Conservation (phyloP, 345 rosid genomes). For the Moringa oleifera region DNA sequence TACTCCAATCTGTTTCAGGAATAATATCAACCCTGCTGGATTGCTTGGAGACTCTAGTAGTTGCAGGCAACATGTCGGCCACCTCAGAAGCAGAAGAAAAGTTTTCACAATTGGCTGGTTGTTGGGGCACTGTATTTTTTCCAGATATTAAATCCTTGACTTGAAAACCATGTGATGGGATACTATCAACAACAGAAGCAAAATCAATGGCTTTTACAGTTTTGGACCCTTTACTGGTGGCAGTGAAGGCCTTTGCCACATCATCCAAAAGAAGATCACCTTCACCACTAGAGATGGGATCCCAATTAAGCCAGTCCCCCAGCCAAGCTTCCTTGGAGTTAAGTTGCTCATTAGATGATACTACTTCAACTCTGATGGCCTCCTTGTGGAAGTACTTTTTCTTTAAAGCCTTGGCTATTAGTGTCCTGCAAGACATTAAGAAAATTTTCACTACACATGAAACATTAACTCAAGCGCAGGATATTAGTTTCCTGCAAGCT, state of each 20-base stretch:
- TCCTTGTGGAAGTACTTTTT: slow-evolving; percentile 72
- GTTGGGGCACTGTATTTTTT: slow-evolving; percentile 22
- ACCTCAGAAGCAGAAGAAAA: slow-evolving; percentile 11
- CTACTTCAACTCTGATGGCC: slow-evolving; percentile 54
- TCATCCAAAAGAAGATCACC: slow-evolving; percentile 82
- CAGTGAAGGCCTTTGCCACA: slow-evolving; percentile 47
- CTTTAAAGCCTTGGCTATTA: slow-evolving; percentile 56
- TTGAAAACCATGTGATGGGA: slow-evolving; percentile 46
- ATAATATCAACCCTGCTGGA: slow-evolving; percentile 5
- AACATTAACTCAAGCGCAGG: slow-evolving; percentile 5
- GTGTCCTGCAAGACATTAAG: slow-evolving; percentile 38
- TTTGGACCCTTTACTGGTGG: slow-evolving; percentile 29
- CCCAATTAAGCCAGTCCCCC: slow-evolving; percentile 67
- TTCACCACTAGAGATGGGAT: slow-evolving; percentile 80
- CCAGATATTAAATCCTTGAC: slow-evolving; percentile 35
- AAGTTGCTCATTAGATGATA: slow-evolving; percentile 31
- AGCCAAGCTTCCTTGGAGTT: slow-evolving; percentile 34
- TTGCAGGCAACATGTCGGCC: slow-evolving; percentile 17
- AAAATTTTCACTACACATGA: slow-evolving; percentile 5
- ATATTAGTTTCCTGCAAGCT: slow-evolving; percentile 1
- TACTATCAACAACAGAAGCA: slow-evolving; percentile 33
- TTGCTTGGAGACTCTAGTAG: slow-evolving; percentile 22
- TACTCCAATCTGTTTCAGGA: slow-evolving; percentile 18
- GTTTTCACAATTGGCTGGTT: slow-evolving; percentile 12
- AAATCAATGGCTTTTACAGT: slow-evolving; percentile 52